Evolutionary conservation across 2,329 filamentous ascomycete genomes (phyloP).

Genomic region (Capronia epimyces): DNA sequence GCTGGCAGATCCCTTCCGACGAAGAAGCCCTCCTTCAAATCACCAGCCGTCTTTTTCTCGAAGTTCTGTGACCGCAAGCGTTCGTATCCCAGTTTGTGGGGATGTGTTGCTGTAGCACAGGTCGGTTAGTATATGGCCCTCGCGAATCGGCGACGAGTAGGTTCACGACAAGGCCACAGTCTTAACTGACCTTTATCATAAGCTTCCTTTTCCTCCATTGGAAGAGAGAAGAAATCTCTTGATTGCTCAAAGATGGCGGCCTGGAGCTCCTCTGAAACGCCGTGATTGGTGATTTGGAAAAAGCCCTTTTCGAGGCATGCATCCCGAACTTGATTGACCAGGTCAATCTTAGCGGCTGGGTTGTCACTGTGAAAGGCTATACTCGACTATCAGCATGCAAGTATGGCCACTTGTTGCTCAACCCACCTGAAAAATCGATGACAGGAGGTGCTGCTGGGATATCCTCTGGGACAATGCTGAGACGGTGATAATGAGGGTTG

Average conservation of each 20-base stretch:
- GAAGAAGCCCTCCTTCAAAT: conserved; percentile 32
- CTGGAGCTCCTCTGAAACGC: conserved; percentile 40
- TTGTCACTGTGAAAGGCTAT: too few species aligned
- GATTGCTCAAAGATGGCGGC: conserved; percentile 39
- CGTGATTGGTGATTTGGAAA: conserved; percentile 50
- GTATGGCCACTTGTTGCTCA: too few species aligned
- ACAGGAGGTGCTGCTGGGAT: too few species aligned
- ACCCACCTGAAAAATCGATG: too few species aligned
- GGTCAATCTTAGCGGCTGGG: neutral
- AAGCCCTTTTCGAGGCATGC: conserved; percentile 48
- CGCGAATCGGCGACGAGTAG: neutral
- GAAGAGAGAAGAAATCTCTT: conserved; percentile 46
- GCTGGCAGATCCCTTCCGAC: conserved; percentile 24
- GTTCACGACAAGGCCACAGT: too few species aligned
- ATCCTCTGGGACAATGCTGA: too few species aligned
- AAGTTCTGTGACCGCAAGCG: conserved; percentile 30
- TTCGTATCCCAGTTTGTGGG: conserved; percentile 31
- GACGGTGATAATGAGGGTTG: too few species aligned
- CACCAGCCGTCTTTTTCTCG: conserved; percentile 25
- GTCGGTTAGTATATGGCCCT: too few species aligned
- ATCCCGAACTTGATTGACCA: conserved; percentile 36
- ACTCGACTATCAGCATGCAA: too few species aligned
- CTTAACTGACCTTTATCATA: conserved; percentile 28
- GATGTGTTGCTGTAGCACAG: too few species aligned
- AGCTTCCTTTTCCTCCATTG: conserved; percentile 25